These are phyloP conservation scores for Haematococcus lacustris DNA, from an alignment of 139 green algal genomes.

Conservation along the genomic window DNA sequence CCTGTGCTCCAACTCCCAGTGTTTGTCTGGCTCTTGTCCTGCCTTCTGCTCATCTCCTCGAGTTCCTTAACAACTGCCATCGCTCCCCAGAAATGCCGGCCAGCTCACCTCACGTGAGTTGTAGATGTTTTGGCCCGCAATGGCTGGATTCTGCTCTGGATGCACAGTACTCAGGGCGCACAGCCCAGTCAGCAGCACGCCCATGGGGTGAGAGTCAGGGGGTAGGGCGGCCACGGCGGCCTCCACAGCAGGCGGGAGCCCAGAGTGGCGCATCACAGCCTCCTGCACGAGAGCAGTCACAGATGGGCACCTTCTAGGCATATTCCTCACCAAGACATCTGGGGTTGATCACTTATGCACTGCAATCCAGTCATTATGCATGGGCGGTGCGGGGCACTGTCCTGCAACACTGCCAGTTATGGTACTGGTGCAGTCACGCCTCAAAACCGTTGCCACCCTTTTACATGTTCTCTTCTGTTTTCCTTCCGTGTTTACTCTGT, in stretches of 20 bases:
- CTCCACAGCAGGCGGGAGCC: slow-evolving; percentile 72
- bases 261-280: slow-evolving; percentile 78
- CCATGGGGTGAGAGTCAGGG: slow-evolving; percentile 92
- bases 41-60: too few species aligned
- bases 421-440: background rate
- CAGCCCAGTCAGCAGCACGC: slow-evolving; percentile 74
- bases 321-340: background rate
- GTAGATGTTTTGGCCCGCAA: slow-evolving; percentile 88
- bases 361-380: too few species aligned
- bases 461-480: background rate
- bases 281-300: slow-evolving; percentile 24
- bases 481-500: background rate
- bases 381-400: background rate
- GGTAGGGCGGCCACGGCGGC: slow-evolving; percentile 73
- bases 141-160: slow-evolving; percentile 90
- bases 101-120: slow-evolving; percentile 68
- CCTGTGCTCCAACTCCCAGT: slow-evolving; percentile 80
- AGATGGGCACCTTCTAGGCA: background rate
- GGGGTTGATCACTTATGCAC: background rate
- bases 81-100: too few species aligned
- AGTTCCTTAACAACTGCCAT: too few species aligned
- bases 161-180: slow-evolving; percentile 77
- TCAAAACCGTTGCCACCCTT: background rate
- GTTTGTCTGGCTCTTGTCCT: too few species aligned
- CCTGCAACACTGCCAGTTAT: background rate